Base-by-base conservation (phyloP, 139 green algal species). In the Chlorella sp. region DNA sequence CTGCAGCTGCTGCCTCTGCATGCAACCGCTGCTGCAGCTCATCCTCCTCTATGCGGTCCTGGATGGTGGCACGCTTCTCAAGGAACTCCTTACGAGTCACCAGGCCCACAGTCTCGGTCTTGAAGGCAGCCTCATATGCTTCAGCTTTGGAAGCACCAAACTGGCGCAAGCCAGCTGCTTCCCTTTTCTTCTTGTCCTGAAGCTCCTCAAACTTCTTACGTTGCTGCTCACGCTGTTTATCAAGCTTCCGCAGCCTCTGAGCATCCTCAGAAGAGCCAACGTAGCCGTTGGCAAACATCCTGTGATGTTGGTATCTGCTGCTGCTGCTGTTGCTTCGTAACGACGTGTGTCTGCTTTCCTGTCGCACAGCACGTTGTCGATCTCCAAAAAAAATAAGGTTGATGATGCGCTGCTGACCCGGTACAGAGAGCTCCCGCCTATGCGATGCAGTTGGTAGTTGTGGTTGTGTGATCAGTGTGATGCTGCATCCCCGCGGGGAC, bases 31-130 rank as follows among this genome's bases (percentile, higher is more conserved):
- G 82, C 5, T 33, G 35, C 50, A 69, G 42, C 62, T 60, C n/a
- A 73, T 83, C 77, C 73, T 77, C 73, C 63, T 79, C 77, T 36
- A 83, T 31, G 23, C 77, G 73, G 55, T 95, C 84, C 67, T 91
- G 77, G 0, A 97, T 77, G 0, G 85, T 94, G 1, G 51, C 68
- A 5, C 87, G 83, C 79, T 93, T 96, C 70, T 93, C 80, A 22
- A 95, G 75, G 79, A 97, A 98, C 77, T 98, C 88, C 31, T 94
- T 88, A 24, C 89, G 86, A 0, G 93, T 97, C 1, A 98, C 93
- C n/a, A 98, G 82, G 0, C 94, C 94, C 31, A 98, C 84, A 0
- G 94, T 98, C 78, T 98, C 88, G 31, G 88, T 91, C 79, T 96
- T 96, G 82, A 98, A 98, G 2, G 92, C 94, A 24, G 86, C 77